Evolutionary conservation across 352 stramenopile genomes (phyloP), one percentile per base, ranked within the genome.

Genomic region (Aphanomyces cochlioides): DNA sequence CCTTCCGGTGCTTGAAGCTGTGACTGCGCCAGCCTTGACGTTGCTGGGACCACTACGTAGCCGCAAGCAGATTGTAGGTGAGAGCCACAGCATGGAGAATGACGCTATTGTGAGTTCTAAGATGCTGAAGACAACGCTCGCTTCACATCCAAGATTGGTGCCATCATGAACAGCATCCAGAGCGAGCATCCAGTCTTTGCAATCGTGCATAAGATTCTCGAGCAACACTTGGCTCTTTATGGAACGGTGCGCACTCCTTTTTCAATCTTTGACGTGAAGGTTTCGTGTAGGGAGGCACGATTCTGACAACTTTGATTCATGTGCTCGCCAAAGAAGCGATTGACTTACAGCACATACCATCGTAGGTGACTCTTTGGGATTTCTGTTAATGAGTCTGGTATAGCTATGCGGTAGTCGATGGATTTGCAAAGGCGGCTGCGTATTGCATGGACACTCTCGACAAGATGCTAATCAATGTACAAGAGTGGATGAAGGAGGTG

Each of bases 401-500:
- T 10, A 68, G 39, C 12, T 12, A 15, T 8, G 3, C 17, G 3
- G 40, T 68, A 6, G 21, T 43, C 5, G 4, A 8, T 17, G 39
- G 60, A 10, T 68, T 68, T 34, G 13, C 53, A 17, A 17, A 34
- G 12, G 60, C 60, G 28, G 4, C 56, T 21, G 47, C 40, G 34
- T 36, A 19, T 17, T 21, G 8, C 13, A 17, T 68, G 38, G 21
- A 17, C 15, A 58, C 40, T 34, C 43, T 21, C 36, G 28, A 57
- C 43, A 38, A 43, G 21, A 68, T 68, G 60, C 39, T 17, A 36
- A 58, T 68, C 38, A 61, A 68, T 37, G 60, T 68, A 13, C n/a
- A 68, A 28, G 60, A 68, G 21, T 68, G 60, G 60, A 12, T 68
- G 2, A 21, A 37, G 15, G 60, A 68, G 34, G 47, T 21, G 6